phyloP scores from a whole-genome alignment of 1,139 yeast genomes.

The Hyphopichia fennica region DNA sequence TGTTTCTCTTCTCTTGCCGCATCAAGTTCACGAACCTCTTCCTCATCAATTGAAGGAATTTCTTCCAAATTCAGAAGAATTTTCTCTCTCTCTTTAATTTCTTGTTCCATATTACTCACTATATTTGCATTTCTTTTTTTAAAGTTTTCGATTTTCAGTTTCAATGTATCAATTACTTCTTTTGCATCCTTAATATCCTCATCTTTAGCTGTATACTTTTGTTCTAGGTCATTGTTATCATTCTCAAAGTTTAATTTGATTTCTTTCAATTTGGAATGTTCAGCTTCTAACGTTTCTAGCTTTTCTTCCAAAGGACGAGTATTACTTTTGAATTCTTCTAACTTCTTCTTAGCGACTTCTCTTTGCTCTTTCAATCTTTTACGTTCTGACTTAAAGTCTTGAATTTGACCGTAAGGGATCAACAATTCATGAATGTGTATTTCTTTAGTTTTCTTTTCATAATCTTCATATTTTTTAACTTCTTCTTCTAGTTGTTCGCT shows the following conservation, averaged over 20 bases:
- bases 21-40: slow-evolving; percentile 14
- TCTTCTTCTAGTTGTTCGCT: slow-evolving; percentile 34
- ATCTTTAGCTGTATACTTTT: slow-evolving; percentile 10
- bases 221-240: slow-evolving; percentile 10
- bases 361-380: slow-evolving; percentile 41
- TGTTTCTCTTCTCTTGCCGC: slow-evolving; percentile 13
- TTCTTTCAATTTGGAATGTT: not conserved
- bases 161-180: slow-evolving; percentile 16
- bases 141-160: slow-evolving; percentile 16
- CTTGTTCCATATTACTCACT: slow-evolving; percentile 8
- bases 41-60: slow-evolving; percentile 17
- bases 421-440: slow-evolving; percentile 50
- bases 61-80: slow-evolving; percentile 12
- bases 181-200: not conserved
- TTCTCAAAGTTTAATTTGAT: not conserved
- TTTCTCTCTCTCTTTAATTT: slow-evolving; percentile 14
- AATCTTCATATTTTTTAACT: slow-evolving; percentile 39
- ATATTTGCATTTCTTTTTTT: not conserved
- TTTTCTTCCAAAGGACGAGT: slow-evolving; percentile 31
- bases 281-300: slow-evolving; percentile 9
- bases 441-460: slow-evolving; percentile 41
- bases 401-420: slow-evolving; percentile 62
- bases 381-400: slow-evolving; percentile 50
- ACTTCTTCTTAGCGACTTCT: slow-evolving; percentile 36
- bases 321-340: slow-evolving; percentile 28